Percentiles rank a stretch among this genome's conserved stretches.
Conservation (phyloP, 164 flowering plant species). For the Litsea cubeba region DNA sequence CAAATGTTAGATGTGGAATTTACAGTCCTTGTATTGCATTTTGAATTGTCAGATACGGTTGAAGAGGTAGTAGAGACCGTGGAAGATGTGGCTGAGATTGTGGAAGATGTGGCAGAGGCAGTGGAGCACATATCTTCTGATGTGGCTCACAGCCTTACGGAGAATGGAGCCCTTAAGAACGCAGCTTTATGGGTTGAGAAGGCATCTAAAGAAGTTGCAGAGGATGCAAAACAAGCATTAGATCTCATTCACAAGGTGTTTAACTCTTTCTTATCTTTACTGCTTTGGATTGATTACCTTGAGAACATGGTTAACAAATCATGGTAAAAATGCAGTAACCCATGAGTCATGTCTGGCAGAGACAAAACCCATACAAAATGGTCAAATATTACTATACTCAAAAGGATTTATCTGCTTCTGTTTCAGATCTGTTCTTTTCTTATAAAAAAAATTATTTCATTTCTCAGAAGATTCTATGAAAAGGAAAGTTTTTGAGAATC, state of each 20-base stretch:
- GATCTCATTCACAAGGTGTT: slow-evolving; percentile 35
- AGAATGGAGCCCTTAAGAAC: slow-evolving; percentile 24
- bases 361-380: no score
- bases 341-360: no score
- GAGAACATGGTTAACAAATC: no score
- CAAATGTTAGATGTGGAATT: not conserved
- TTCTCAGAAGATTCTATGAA: no score
- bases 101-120: slow-evolving; percentile 27
- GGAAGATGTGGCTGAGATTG: slow-evolving; percentile 25
- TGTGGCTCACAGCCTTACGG: slow-evolving; percentile 25
- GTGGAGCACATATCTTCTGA: slow-evolving; percentile 29
- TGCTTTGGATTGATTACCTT: no score
- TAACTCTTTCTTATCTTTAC: no score
- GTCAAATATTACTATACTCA: no score
- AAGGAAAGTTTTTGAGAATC: no score
- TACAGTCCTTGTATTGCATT: not conserved
- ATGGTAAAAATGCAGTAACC: no score
- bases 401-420: no score
- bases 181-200: slow-evolving; percentile 19
- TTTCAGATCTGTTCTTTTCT: no score
- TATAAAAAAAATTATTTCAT: no score
- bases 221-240: slow-evolving; percentile 25
- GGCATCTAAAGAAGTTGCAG: slow-evolving; percentile 22
- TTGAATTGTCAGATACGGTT: not conserved
- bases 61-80: slow-evolving; percentile 18